Base-by-base conservation (phyloP, 2,329 filamentous ascomycete genomes). In the Colletotrichum lentis region DNA sequence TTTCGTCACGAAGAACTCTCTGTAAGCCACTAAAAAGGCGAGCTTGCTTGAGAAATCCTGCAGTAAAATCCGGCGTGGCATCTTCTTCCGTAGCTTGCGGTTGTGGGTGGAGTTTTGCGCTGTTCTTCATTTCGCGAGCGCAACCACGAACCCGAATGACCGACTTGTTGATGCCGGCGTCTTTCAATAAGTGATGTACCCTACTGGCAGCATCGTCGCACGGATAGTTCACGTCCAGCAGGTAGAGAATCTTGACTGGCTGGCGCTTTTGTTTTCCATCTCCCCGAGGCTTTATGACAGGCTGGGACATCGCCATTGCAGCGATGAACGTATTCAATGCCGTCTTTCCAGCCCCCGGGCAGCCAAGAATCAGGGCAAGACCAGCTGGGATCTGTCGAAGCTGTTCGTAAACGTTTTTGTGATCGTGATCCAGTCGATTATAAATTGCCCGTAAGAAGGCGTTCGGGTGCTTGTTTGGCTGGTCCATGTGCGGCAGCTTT, bases 221-320 rank as follows among this genome's bases (percentile, higher is more conserved):
- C 0, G 83, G 80, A 50, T 81, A 79, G 71, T 84, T 84, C 61
- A 84, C 80, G 60, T 84, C 82, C 1, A 84, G 75, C 0, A 84
- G 72, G 56, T 83, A 84, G 0, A 84, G 73, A 12, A 84, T 77
- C 64, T 71, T 31, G 72, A 73, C 11, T 71, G 73, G 22, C 62
- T 72, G 50, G 75, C 18, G 7, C 46, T 22, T 31, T 20, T 49
- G 14, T 22, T 62, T 41, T 22, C 43, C 24, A 20, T 37, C 20
- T 18, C 35, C 50, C 20, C 18, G 35, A 18, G 20, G 8, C 3
- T 39, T 14, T 35, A 22, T n/a, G 43, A 41, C 16, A 20, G 47
- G 39, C 7, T 60, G 62, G 16, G 62, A 69, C 12, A 69, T 10
- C 4, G 80, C 78, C 20, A 83, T 72, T 0, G 78, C 79, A 1